These are phyloP conservation scores for Orbilia javanica DNA, from an alignment of 2,329 filamentous ascomycete genomes.

Conservation along the genomic window DNA sequence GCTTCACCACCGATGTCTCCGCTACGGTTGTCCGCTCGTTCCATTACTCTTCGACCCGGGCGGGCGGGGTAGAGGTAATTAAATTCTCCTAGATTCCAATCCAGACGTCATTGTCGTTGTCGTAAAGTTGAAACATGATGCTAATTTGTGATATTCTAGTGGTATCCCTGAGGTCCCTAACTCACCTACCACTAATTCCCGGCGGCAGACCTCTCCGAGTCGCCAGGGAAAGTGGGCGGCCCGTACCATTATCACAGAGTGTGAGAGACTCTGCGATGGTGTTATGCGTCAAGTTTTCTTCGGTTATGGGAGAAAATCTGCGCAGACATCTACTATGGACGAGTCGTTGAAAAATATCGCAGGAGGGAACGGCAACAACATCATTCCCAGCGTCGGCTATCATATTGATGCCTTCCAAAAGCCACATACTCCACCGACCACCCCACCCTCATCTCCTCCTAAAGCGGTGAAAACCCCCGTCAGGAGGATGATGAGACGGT, in stretches of 20 bases:
- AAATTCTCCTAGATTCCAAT: constrained; percentile 42
- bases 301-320: constrained; percentile 70
- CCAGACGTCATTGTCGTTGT: too few relatives aligned
- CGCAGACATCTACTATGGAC: constrained; percentile 58
- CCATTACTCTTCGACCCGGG: constrained; percentile 95
- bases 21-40: constrained; percentile 81
- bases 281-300: constrained; percentile 92
- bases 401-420: constrained; percentile 50
- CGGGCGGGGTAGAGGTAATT: constrained; percentile 73
- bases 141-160: constrained; percentile 73
- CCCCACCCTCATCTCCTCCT: constrained; percentile 56
- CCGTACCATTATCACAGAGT: constrained; percentile 97
- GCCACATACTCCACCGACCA: constrained; percentile 59
- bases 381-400: constrained; percentile 55
- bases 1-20: constrained; percentile 82
- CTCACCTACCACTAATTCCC: constrained; percentile 65
- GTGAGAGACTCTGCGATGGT: constrained; percentile 99
- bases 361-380: constrained; percentile 59
- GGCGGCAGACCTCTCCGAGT: constrained; percentile 67
- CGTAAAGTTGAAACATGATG: constrained; percentile 60
- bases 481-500: constrained; percentile 52
- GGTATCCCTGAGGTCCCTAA: constrained; percentile 73
- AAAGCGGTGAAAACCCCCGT: constrained; percentile 41
- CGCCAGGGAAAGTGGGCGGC: constrained; percentile 86
- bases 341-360: constrained; percentile 52